A percentile compares a stretch with the other conserved stretches of the same genome.
phyloP scores from a whole-genome alignment of 495 filamentous ascomycete species.

The Penicillium turbatum region DNA sequence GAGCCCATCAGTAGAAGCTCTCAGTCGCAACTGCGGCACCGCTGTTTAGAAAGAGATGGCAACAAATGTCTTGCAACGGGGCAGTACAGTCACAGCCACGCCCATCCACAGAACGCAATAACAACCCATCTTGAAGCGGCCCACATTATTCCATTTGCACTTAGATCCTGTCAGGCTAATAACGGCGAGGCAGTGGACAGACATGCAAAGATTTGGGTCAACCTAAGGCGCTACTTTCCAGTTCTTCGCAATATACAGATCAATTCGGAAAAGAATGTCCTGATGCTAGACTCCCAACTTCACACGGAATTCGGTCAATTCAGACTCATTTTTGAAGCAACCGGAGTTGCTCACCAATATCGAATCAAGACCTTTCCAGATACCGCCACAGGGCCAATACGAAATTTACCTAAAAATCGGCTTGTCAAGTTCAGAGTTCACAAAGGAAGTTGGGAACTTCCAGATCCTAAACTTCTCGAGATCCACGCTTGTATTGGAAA shows the following conservation, averaged over 20 bases:
- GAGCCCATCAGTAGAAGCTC: too few species aligned
- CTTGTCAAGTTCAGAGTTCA: slow-evolving; percentile 10
- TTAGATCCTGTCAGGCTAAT: slow-evolving; percentile 1
- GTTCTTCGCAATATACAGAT: slow-evolving; percentile 6
- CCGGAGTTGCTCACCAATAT: slow-evolving; percentile 12
- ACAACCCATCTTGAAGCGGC: slow-evolving; percentile 7
- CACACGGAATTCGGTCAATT: slow-evolving; percentile 15
- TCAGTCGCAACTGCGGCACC: background rate
- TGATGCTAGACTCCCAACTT: slow-evolving; percentile 8
- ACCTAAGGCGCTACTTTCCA: slow-evolving; percentile 13
- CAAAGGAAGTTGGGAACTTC: slow-evolving; percentile 16
- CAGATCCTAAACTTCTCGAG: slow-evolving; percentile 14
- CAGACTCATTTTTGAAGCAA: slow-evolving; percentile 12
- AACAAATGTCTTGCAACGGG: slow-evolving; percentile 16
- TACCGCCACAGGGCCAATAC: slow-evolving; percentile 2
- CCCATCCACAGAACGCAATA: slow-evolving; percentile 11
- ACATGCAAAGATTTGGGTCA: slow-evolving; percentile 14
- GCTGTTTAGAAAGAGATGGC: slow-evolving; percentile 15
- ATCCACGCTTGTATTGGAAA: slow-evolving; percentile 18
- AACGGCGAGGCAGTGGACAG: slow-evolving; percentile 4
- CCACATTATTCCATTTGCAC: slow-evolving; percentile 4
- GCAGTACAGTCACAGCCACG: slow-evolving; percentile 3
- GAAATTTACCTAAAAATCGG: slow-evolving; percentile 11
- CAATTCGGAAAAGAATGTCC: slow-evolving; percentile 11
- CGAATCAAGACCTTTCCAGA: slow-evolving; percentile 16